Conservation (phyloP, 2,329 filamentous ascomycete species). For the Metarhizium humberi region DNA sequence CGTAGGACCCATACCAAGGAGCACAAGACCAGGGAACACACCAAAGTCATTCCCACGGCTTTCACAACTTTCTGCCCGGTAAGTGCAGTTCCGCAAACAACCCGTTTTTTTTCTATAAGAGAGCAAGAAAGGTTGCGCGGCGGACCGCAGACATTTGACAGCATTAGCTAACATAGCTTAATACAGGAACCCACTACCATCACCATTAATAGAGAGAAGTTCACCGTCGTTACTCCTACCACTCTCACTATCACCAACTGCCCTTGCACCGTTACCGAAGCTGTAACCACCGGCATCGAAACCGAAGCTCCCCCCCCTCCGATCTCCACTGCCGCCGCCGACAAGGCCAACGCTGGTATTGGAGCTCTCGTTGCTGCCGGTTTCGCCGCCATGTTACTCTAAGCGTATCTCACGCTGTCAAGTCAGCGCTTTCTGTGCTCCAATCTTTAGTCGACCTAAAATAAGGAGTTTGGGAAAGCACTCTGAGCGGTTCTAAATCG, state of each 20-base stretch:
- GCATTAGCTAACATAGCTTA: background rate
- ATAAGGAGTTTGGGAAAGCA: background rate
- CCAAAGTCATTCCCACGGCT: conserved; percentile 27
- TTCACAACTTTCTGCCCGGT: conserved; percentile 36
- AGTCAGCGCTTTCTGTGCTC: background rate
- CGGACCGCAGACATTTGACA: background rate
- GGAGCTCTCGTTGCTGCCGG: conserved; percentile 29
- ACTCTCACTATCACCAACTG: conserved; percentile 39
- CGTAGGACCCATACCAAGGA: background rate
- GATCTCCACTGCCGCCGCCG: conserved; percentile 26
- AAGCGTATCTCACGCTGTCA: conserved; percentile 5
- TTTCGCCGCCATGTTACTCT: conserved; percentile 28
- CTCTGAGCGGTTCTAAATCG: background rate
- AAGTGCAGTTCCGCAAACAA: conserved; percentile 11
- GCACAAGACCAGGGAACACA: conserved; percentile 6
- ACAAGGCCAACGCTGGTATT: conserved; percentile 23
- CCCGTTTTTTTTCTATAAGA: background rate
- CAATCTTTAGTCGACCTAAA: background rate
- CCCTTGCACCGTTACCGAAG: conserved; percentile 32
- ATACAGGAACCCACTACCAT: conserved; percentile 22
- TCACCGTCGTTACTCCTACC: conserved; percentile 31
- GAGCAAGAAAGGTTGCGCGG: background rate
- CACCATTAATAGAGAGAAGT: conserved; percentile 31
- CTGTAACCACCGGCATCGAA: background rate
- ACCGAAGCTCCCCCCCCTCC: background rate